These are phyloP conservation scores for Ustilago sp. DNA, from an alignment of 1,284 basidiomycete species.

Conservation along the genomic window DNA sequence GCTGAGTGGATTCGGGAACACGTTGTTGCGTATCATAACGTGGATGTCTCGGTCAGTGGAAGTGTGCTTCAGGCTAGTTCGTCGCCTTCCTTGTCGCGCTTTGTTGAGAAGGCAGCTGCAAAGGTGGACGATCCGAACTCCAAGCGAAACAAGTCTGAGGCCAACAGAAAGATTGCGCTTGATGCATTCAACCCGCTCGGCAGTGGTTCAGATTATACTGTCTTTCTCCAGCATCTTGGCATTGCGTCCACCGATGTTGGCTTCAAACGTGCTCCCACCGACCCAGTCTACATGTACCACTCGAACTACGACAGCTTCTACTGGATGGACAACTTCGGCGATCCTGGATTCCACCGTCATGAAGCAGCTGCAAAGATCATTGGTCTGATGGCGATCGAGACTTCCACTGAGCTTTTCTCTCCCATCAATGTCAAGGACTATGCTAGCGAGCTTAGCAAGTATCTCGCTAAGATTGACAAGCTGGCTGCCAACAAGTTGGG, in stretches of 20 bases:
- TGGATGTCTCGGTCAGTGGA: conserved; percentile 80
- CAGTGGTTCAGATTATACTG: conserved; percentile 78
- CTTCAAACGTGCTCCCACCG: conserved; percentile 57
- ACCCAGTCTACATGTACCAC: conserved; percentile 73
- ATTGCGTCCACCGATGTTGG: conserved; percentile 70
- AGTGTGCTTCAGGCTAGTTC: conserved; percentile 74
- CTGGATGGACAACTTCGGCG: conserved; percentile 82
- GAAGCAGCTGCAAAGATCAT: conserved; percentile 75
- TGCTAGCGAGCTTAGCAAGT: conserved; percentile 45
- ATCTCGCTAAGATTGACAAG: conserved; percentile 47
- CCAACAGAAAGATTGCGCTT: conserved; percentile 22
- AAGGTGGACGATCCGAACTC: conserved; percentile 71
- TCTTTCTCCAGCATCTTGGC: conserved; percentile 75
- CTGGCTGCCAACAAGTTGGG: conserved; percentile 34
- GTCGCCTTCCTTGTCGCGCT: conserved; percentile 82
- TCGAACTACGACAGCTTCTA: conserved; percentile 80
- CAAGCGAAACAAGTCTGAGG: conserved; percentile 3
- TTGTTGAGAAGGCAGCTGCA: conserved; percentile 78
- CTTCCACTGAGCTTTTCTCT: conserved; percentile 75
- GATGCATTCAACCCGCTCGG: conserved; percentile 67
- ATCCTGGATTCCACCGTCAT: conserved; percentile 81
- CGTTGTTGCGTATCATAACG: conserved; percentile 88
- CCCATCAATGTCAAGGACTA: conserved; percentile 79
- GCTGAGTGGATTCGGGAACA: conserved; percentile 80
- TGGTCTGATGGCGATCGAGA: conserved; percentile 73